Conservation (phyloP, 1,284 basidiomycete genomes). For the Meira miltonrushii region DNA sequence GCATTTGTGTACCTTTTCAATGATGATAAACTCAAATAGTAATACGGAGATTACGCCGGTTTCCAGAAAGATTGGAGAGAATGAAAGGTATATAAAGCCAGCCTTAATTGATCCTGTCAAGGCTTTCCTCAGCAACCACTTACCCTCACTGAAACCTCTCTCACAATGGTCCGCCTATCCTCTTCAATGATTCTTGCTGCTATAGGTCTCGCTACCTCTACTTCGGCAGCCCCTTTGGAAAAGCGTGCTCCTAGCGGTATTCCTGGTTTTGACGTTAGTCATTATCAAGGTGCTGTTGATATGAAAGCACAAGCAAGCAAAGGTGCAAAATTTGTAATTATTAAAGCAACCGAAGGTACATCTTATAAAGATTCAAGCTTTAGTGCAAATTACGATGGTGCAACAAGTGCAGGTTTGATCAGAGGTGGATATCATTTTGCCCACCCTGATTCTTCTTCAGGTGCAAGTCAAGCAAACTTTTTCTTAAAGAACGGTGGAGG, state of each 20-base stretch:
- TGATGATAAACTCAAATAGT: background rate
- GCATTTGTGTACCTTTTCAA: background rate
- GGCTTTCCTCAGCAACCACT: background rate
- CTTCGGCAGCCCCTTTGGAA: conserved; percentile 12
- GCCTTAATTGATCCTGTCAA: background rate
- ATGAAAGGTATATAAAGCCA: background rate
- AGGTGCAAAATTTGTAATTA: conserved; percentile 62
- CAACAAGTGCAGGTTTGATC: conserved; percentile 60
- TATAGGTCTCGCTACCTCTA: background rate
- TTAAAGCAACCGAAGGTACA: conserved; percentile 69
- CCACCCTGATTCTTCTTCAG: conserved; percentile 54
- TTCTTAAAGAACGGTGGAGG: conserved; percentile 62
- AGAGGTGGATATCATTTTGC: conserved; percentile 65
- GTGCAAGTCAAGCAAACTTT: conserved; percentile 62
- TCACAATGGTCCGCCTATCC: background rate
- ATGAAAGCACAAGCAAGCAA: conserved; percentile 61
- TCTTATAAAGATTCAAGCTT: conserved; percentile 55
- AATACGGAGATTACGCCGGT: background rate
- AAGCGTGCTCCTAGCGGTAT: conserved; percentile 21
- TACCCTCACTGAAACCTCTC: background rate
- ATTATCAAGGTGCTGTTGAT: conserved; percentile 59
- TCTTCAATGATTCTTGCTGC: background rate
- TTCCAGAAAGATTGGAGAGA: background rate
- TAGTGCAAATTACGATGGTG: conserved; percentile 59
- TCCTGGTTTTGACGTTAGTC: conserved; percentile 57